A percentile compares a stretch with the other conserved stretches of the same genome.
Conservation (phyloP, 2,329 filamentous ascomycete genomes). For the Thielaviopsis populi region DNA sequence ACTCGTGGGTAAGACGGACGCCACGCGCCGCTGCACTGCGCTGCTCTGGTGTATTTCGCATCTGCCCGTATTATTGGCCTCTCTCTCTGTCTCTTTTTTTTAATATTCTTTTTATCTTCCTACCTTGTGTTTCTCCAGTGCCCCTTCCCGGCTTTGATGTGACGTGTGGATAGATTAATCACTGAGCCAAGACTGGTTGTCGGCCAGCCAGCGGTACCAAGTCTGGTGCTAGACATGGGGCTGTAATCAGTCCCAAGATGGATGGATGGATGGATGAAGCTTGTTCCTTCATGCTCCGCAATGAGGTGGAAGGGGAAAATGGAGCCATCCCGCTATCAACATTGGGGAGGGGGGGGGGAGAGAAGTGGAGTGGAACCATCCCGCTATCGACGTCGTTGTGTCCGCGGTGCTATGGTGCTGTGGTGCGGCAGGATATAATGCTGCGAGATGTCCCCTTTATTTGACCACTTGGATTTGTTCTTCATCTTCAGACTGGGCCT, state of each 20-base stretch:
- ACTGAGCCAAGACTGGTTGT: not conserved
- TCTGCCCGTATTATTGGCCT: too few relatives aligned
- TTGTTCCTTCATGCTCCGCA: not conserved
- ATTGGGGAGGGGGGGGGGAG: not conserved
- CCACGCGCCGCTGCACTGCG: too few relatives aligned
- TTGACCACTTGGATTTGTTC: not conserved
- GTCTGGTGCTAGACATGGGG: conserved; percentile 1
- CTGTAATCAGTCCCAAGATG: not conserved
- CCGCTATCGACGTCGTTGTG: not conserved
- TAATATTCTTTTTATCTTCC: too few relatives aligned
- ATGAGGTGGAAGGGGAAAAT: not conserved
- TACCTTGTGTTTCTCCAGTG: not conserved
- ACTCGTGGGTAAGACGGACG: too few relatives aligned
- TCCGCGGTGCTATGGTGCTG: too few relatives aligned
- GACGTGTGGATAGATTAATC: not conserved
- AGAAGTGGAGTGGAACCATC: not conserved
- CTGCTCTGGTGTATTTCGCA: too few relatives aligned
- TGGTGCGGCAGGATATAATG: not conserved
- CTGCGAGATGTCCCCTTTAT: not conserved
- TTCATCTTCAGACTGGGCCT: conserved; percentile 1
- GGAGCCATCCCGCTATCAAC: not conserved
- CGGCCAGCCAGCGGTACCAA: not conserved
- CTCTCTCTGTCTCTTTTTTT: too few relatives aligned
- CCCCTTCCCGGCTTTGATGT: not conserved
- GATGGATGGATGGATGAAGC: not conserved